These are phyloP conservation scores for Ceratocystis variospora DNA, from an alignment of 2,329 filamentous ascomycete species.

Conservation along the genomic window DNA sequence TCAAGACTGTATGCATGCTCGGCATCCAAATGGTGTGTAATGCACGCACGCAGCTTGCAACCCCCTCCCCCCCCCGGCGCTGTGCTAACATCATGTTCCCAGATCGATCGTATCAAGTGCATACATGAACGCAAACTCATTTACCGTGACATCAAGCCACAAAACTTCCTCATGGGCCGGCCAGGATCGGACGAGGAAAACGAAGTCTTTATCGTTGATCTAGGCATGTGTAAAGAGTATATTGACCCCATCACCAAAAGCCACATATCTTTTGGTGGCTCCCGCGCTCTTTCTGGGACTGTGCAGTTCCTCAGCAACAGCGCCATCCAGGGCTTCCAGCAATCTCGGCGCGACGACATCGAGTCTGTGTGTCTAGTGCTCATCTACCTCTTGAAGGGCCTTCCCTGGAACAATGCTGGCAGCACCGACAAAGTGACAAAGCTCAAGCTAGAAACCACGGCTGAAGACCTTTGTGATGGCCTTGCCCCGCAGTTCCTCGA, in stretches of 20 bases:
- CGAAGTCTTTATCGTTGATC: slow-evolving; percentile 15
- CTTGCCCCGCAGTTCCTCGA: slow-evolving; percentile 16
- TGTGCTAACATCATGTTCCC: not conserved
- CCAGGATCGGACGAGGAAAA: slow-evolving; percentile 5
- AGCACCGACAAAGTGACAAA: slow-evolving; percentile 12
- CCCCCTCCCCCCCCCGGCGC: not conserved
- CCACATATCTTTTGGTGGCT: slow-evolving; percentile 11
- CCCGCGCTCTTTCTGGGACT: slow-evolving; percentile 14
- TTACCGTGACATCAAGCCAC: slow-evolving; percentile 78
- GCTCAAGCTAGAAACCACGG: slow-evolving; percentile 13
- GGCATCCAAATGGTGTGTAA: slow-evolving; percentile 17
- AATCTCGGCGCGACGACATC: slow-evolving; percentile 16
- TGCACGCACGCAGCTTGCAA: not conserved
- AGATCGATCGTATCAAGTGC: slow-evolving; percentile 15
- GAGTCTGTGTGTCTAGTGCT: slow-evolving; percentile 14
- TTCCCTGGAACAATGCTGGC: slow-evolving; percentile 13
- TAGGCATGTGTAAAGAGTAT: slow-evolving; percentile 17
- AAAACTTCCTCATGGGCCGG: slow-evolving; percentile 57
- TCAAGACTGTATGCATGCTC: slow-evolving; percentile 15
- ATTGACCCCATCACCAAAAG: slow-evolving; percentile 15
- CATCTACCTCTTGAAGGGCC: slow-evolving; percentile 15
- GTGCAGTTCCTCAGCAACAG: slow-evolving; percentile 17
- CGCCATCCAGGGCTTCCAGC: slow-evolving; percentile 12
- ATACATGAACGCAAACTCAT: slow-evolving; percentile 50
- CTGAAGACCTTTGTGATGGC: slow-evolving; percentile 9